Evolutionary conservation across 2,329 filamentous ascomycete genomes (phyloP).

Genomic region (Penicillium janthinellum): DNA sequence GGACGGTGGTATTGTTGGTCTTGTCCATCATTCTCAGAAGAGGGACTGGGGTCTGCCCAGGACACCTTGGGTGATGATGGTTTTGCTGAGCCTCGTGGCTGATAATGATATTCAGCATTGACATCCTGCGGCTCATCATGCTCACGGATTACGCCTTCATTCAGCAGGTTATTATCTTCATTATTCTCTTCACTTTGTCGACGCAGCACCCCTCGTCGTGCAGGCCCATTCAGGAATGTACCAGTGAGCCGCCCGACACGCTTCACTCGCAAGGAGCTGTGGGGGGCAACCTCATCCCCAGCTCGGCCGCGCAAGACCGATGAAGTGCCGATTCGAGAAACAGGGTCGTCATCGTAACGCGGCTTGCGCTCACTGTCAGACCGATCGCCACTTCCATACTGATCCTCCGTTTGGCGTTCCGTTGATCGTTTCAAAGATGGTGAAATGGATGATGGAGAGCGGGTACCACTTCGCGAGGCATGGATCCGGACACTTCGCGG

Average conservation of each 20-base stretch:
- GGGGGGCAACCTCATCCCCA: constrained; percentile 66
- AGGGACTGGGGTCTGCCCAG: constrained; percentile 40
- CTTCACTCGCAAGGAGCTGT: constrained; percentile 77
- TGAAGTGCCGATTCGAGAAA: constrained; percentile 35
- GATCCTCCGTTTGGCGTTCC: constrained; percentile 32
- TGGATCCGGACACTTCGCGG: constrained; percentile 47
- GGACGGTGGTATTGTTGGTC: constrained; percentile 15
- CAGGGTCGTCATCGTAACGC: constrained; percentile 39
- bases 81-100: constrained; percentile 26
- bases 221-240: constrained; percentile 77
- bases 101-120: constrained; percentile 27
- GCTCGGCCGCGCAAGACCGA: constrained; percentile 46
- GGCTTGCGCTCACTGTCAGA: constrained; percentile 37
- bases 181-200: constrained; percentile 67
- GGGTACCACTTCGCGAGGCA: constrained; percentile 44
- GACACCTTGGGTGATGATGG: constrained; percentile 40
- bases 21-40: constrained; percentile 20
- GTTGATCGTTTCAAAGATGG: constrained; percentile 38
- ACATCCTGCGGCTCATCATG: constrained; percentile 34
- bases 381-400: constrained; percentile 37
- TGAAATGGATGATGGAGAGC: constrained; percentile 44
- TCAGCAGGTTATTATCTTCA: constrained; percentile 34
- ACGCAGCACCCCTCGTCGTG: constrained; percentile 68
- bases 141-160: constrained; percentile 30
- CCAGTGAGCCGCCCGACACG: constrained; percentile 73